These are phyloP conservation scores for Nowakowskiella sp. DNA, from an alignment of 192 early-diverging fungal species.

Conservation along the genomic window DNA sequence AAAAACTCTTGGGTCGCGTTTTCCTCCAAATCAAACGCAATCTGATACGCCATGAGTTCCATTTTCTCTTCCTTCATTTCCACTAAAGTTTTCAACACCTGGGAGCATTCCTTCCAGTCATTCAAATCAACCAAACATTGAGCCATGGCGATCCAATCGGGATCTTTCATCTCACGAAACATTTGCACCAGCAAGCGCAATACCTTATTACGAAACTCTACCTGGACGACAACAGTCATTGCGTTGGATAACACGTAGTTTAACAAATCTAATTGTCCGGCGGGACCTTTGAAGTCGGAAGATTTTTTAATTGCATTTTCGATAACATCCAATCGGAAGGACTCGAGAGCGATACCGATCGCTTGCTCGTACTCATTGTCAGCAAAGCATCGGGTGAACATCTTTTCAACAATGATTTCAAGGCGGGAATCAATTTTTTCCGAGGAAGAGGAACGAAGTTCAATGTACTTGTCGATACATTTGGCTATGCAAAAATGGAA, in stretches of 20 bases:
- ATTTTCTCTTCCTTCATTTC: slow-evolving; percentile 49
- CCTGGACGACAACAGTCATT: slow-evolving; percentile 76
- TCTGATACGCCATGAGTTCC: slow-evolving; percentile 84
- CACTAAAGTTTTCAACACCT: slow-evolving; percentile 64
- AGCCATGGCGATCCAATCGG: slow-evolving; percentile 88
- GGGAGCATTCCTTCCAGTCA: slow-evolving; percentile 62
- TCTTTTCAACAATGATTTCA: slow-evolving; percentile 84
- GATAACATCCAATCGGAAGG: slow-evolving; percentile 81
- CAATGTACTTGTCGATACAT: slow-evolving; percentile 94
- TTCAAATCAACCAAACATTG: slow-evolving; percentile 89
- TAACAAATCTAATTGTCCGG: slow-evolving; percentile 46
- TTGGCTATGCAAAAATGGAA: slow-evolving; percentile 49
- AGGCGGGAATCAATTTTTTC: slow-evolving; percentile 68
- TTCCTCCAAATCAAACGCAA: slow-evolving; percentile 95
- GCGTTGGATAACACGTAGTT: slow-evolving; percentile 77
- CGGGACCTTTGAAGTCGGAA: slow-evolving; percentile 60
- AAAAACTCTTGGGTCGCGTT: slow-evolving; percentile 96
- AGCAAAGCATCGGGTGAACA: slow-evolving; percentile 88
- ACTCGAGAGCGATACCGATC: slow-evolving; percentile 92
- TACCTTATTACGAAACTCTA: slow-evolving; percentile 74
- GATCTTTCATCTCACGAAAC: slow-evolving; percentile 62
- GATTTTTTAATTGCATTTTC: slow-evolving; percentile 67
- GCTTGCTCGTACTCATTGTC: slow-evolving; percentile 85
- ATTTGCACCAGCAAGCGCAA: slow-evolving; percentile 66
- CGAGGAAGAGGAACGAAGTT: slow-evolving; percentile 40